Evolutionary conservation across 768 basidiomycete species (phyloP).

Genomic region (Suillus placidus): DNA sequence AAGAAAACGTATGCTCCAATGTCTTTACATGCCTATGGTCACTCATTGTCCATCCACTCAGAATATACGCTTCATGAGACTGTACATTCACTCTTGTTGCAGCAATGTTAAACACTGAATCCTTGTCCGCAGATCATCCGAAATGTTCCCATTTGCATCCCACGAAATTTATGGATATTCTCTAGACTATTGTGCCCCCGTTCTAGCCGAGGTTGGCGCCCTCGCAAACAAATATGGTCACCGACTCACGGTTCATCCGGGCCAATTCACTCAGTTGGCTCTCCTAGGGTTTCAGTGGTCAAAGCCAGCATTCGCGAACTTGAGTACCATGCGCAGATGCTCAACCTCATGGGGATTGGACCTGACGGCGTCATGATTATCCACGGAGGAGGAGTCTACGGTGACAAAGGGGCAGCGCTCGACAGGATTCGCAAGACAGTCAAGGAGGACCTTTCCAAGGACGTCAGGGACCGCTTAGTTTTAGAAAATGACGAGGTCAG

Average conservation of each 20-base stretch:
- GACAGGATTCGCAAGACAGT: conserved; percentile 75
- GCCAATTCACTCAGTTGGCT: conserved; percentile 86
- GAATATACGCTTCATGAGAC: conserved; percentile 83
- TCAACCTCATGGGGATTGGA: conserved; percentile 81
- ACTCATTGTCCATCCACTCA: conserved; percentile 21
- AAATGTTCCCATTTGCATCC: conserved; percentile 92
- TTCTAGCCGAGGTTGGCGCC: conserved; percentile 59
- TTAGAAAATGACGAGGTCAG: conserved; percentile 93
- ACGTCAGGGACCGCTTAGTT: conserved; percentile 73
- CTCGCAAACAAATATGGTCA: conserved; percentile 74
- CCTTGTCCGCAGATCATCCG: conserved; percentile 57
- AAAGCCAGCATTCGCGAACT: conserved; percentile 79
- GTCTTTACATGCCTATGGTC: background rate
- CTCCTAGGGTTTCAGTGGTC: conserved; percentile 75
- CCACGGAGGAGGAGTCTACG: conserved; percentile 85
- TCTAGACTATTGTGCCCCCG: conserved; percentile 67
- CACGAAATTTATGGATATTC: conserved; percentile 82
- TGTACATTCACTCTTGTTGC: conserved; percentile 36
- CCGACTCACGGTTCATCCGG: conserved; percentile 85
- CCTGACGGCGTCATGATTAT: conserved; percentile 89
- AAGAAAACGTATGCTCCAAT: conserved; percentile 59
- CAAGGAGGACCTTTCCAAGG: conserved; percentile 53
- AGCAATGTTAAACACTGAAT: background rate
- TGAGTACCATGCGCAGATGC: conserved; percentile 84
- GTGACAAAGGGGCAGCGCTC: conserved; percentile 73